Conservation (phyloP, 2,329 filamentous ascomycete genomes). For the Colletotrichum lini region DNA sequence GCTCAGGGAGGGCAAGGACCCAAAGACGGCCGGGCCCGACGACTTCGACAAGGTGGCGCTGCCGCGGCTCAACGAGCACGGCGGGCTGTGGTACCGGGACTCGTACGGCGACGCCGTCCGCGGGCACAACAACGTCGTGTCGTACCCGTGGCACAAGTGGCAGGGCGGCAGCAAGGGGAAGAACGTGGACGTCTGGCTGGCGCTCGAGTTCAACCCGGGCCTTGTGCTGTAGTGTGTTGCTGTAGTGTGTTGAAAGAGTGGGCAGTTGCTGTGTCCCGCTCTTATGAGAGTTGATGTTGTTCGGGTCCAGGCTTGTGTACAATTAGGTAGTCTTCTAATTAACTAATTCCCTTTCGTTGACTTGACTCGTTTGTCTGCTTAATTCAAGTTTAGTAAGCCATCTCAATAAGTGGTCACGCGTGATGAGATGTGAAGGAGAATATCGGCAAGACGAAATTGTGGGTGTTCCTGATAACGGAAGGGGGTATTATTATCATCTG, state of each 20-base stretch:
- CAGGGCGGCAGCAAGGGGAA: slow-evolving; percentile 2
- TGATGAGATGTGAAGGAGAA: too few species aligned
- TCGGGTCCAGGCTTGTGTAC: too few species aligned
- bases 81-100: neutral
- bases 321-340: too few species aligned
- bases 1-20: slow-evolving; percentile 4
- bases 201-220: neutral
- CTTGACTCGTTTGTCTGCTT: too few species aligned
- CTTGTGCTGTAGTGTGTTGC: neutral
- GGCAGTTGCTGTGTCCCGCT: neutral
- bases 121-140: neutral
- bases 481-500: slow-evolving; percentile 31
- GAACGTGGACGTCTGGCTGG: neutral
- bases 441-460: too few species aligned
- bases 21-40: neutral
- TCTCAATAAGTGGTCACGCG: too few species aligned
- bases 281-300: too few species aligned
- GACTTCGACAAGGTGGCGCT: neutral
- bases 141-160: neutral
- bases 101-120: neutral
- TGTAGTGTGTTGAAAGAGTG: too few species aligned
- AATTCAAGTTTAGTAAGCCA: too few species aligned
- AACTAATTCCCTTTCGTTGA: too few species aligned
- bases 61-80: neutral
- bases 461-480: slow-evolving; percentile 4